A percentile compares a stretch with the other conserved stretches of the same genome.
phyloP scores from a whole-genome alignment of 2,329 filamentous ascomycete species.

The Nigrograna mackinnonii region DNA sequence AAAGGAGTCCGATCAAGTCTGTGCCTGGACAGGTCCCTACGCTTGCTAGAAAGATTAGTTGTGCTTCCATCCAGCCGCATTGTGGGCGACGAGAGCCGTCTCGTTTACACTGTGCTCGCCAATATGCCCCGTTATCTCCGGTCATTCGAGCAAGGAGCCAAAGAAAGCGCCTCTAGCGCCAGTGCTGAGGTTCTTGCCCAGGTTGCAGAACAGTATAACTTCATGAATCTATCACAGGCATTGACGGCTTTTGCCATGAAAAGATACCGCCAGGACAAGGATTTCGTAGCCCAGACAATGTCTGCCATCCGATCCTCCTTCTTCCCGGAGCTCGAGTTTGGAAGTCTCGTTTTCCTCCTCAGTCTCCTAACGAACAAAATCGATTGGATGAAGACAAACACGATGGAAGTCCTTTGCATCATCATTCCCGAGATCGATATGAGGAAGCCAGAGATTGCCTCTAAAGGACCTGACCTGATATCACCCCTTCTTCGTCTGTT shows the following conservation, averaged over 20 bases:
- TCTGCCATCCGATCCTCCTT: slow-evolving; percentile 76
- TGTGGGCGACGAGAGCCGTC: slow-evolving; percentile 77
- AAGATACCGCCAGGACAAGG: slow-evolving; percentile 68
- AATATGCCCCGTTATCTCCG: slow-evolving; percentile 87
- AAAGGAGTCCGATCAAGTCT: slow-evolving; percentile 88
- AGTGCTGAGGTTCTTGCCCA: slow-evolving; percentile 72
- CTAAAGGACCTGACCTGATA: slow-evolving; percentile 91
- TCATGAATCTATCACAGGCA: slow-evolving; percentile 67
- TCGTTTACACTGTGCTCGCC: slow-evolving; percentile 87
- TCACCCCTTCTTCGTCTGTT: slow-evolving; percentile 87
- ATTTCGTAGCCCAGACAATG: slow-evolving; percentile 77
- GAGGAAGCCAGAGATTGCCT: slow-evolving; percentile 85
- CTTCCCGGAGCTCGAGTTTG: slow-evolving; percentile 81
- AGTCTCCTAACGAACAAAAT: slow-evolving; percentile 87
- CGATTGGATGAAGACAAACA: slow-evolving; percentile 89
- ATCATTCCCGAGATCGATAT: slow-evolving; percentile 91
- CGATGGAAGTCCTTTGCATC: slow-evolving; percentile 85
- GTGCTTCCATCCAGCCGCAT: slow-evolving; percentile 77
- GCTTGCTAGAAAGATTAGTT: slow-evolving; percentile 77
- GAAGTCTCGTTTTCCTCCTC: slow-evolving; percentile 86
- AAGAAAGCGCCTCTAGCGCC: slow-evolving; percentile 53
- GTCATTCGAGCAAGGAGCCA: slow-evolving; percentile 69
- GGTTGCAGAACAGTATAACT: slow-evolving; percentile 74
- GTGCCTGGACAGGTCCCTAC: slow-evolving; percentile 77
- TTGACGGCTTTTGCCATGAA: slow-evolving; percentile 71